Evolutionary conservation across 1,284 basidiomycete species (phyloP).

Genomic region (Boletus smithii): DNA sequence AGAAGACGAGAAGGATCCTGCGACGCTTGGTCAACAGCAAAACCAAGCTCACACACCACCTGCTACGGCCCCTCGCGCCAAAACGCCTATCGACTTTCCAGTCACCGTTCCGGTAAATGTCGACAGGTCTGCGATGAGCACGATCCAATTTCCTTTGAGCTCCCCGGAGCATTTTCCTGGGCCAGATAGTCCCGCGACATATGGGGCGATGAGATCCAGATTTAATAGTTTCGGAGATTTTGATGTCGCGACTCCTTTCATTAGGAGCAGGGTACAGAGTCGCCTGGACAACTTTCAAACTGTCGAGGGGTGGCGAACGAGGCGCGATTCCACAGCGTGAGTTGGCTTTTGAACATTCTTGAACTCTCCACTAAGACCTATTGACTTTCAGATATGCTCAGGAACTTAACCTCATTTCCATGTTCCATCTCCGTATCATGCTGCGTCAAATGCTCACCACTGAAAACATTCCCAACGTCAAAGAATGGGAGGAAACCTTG

Average conservation of each 20-base stretch:
- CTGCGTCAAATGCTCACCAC: conserved; percentile 82
- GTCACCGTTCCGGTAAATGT: conserved; percentile 45
- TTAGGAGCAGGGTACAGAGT: conserved; percentile 78
- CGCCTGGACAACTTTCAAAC: conserved; percentile 55
- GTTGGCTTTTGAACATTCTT: conserved; percentile 28
- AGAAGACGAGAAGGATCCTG: conserved; percentile 71
- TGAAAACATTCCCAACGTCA: conserved; percentile 72
- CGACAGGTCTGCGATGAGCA: conserved; percentile 52
- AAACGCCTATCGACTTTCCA: conserved; percentile 56
- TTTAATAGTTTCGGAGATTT: conserved; percentile 69
- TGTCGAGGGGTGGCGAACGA: conserved; percentile 74
- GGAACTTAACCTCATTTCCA: conserved; percentile 79
- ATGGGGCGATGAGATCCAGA: conserved; percentile 49
- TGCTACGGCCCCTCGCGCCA: conserved; percentile 43
- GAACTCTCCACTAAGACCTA: conserved; percentile 2
- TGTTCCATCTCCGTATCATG: conserved; percentile 86
- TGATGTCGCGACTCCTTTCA: conserved; percentile 67
- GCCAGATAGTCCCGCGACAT: conserved; percentile 54
- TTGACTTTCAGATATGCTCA: conserved; percentile 59
- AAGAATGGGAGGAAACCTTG: conserved; percentile 84
- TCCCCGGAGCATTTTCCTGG: conserved; percentile 59
- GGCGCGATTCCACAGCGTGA: conserved; percentile 80
- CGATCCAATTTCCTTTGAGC: conserved; percentile 75
- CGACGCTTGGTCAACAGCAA: conserved; percentile 43
- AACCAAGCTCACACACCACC: conserved; percentile 33